Base-by-base conservation (phyloP, 495 filamentous ascomycete genomes). In the Parathielavia hyrcaniae region DNA sequence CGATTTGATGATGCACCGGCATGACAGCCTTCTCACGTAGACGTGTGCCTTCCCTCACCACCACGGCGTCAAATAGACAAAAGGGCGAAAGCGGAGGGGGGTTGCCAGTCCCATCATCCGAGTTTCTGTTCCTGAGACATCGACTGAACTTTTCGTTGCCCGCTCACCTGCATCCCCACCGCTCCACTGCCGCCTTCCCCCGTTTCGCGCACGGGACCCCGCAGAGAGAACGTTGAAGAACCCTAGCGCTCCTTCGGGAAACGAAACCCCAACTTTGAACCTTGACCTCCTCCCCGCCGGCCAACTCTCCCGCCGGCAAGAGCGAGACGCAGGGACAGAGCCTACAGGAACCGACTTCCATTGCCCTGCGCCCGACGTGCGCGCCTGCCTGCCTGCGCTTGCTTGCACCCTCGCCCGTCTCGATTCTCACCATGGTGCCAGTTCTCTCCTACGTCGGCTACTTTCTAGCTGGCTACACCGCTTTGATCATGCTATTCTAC, bases 381-480 rank as follows among this genome's bases (percentile, higher is more conserved):
- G 17, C 19, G 48, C 11, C 26, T 1, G 0, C 17, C 14, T 8
- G 4, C 12, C 38, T 26, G 6, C 1, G 4, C 39, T 17, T 38
- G 19, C n/a, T n/a, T n/a, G n/a, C n/a, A 16, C 40, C 50, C 40
- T 7, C 45, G 35, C 26, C 16, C 11, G 26, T 12, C 46, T 30
- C 39, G 32, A 32, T 22, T 36, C 26, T 47, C 19, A 60, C n/a
- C 30, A 69, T 69, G 70, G 64, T 66, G 50, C 43, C 59, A 48
- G 53, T 78, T 44, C 60, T 73, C 50, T 61, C 64, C 40, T 73
- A 71, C 67, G 44, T 84, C 50, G 71, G 71, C 60, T 80, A 82
- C 70, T 72, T 84, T 61, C 74, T 84, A 66, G 79, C 71, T 58
- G 73, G 78, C 41, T 86, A 81, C 59, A 71, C 78, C 60, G 81